Percentiles rank a stretch among this genome's conserved stretches.
phyloP scores from a whole-genome alignment of 345 rosid species.

The Combretum micranthum region DNA sequence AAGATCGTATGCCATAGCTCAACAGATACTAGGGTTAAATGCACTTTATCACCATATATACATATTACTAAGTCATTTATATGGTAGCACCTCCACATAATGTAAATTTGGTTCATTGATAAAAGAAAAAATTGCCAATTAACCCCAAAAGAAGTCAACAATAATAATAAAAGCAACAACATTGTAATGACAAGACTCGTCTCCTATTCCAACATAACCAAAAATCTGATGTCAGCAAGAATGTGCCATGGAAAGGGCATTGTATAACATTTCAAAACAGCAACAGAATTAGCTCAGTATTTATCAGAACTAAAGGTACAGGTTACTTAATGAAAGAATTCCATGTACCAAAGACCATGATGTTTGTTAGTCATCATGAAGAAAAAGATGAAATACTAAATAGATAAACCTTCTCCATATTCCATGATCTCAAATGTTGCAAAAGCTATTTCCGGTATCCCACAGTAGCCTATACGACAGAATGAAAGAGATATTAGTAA shows the following conservation, averaged over 20 bases:
- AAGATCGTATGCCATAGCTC: not conserved
- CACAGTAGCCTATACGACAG: conserved; percentile 70
- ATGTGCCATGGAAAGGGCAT: not conserved
- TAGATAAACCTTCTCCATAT: conserved; percentile 81
- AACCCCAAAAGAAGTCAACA: not conserved
- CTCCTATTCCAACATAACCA: too few relatives aligned
- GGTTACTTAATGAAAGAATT: too few relatives aligned
- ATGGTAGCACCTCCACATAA: not conserved
- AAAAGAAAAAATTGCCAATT: not conserved
- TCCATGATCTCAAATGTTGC: conserved; percentile 96
- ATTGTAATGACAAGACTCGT: too few relatives aligned
- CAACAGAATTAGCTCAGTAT: too few relatives aligned
- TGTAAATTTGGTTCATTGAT: not conserved
- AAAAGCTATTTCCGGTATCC: conserved; percentile 90
- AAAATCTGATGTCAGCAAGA: too few relatives aligned
- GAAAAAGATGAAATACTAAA: not conserved
- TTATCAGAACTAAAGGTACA: too few relatives aligned
- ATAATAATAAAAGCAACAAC: too few relatives aligned
- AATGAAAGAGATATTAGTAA: conserved; percentile 18
- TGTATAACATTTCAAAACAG: too few relatives aligned
- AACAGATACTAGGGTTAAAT: too few relatives aligned
- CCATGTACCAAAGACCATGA: too few relatives aligned
- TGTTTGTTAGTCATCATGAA: too few relatives aligned
- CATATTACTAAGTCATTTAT: not conserved
- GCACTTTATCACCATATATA: not conserved